Evolutionary conservation across 352 stramenopile species (phyloP).

Genomic region (Sclerospora graminicola): DNA sequence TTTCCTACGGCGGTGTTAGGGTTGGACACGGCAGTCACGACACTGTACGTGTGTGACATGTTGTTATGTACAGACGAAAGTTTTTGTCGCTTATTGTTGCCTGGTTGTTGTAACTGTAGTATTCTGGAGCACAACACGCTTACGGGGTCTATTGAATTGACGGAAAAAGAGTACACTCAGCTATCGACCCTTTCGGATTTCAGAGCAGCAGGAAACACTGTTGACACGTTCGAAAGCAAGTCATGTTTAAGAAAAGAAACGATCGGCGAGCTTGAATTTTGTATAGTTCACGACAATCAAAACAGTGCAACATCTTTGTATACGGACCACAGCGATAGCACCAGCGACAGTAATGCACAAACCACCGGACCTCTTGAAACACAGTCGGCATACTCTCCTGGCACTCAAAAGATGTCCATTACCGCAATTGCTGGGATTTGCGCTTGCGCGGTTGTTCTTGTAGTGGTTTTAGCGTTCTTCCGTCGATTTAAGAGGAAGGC

Average conservation of each 20-base stretch:
- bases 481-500: slow-evolving; percentile 27
- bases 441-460: slow-evolving; percentile 16
- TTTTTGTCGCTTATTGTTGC: slow-evolving; percentile 1
- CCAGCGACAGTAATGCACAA: slow-evolving; percentile 1
- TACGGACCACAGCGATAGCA: slow-evolving; percentile 2
- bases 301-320: slow-evolving; percentile 1
- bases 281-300: slow-evolving; percentile 16
- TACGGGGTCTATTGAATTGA: slow-evolving; percentile 23
- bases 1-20: slow-evolving; percentile 34
- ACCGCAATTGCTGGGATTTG: slow-evolving; percentile 17
- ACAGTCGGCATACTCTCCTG: slow-evolving; percentile 6
- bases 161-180: slow-evolving; percentile 17
- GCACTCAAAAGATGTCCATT: slow-evolving; percentile 2
- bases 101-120: slow-evolving; percentile 7
- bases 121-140: slow-evolving; percentile 33
- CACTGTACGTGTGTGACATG: slow-evolving; percentile 18
- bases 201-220: slow-evolving; percentile 19
- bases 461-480: slow-evolving; percentile 28
- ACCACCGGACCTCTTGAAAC: slow-evolving; percentile 10
- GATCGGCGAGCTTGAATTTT: slow-evolving; percentile 21
- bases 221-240: slow-evolving; percentile 9
- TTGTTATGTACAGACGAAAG: too few species aligned
- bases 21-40: slow-evolving; percentile 18
- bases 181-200: slow-evolving; percentile 24
- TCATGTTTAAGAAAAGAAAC: slow-evolving; percentile 21